Evolutionary conservation across 2,329 filamentous ascomycete species (phyloP).

Genomic region (Xylaria sp.): DNA sequence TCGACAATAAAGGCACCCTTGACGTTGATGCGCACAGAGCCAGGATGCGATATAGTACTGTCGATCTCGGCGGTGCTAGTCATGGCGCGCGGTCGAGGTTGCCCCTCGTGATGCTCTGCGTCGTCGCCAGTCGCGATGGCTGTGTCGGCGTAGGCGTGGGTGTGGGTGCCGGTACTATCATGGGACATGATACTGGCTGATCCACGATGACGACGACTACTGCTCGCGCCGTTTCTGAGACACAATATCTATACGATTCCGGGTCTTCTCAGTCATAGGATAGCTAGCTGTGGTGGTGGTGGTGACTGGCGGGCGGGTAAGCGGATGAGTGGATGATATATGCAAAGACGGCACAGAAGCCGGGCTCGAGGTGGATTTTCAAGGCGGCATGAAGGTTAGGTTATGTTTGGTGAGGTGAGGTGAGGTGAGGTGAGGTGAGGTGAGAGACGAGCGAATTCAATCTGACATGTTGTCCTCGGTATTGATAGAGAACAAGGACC

Average conservation of each 20-base stretch:
- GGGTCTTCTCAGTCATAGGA: constrained; percentile 13
- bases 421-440: too few relatives aligned
- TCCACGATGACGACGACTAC: neutral
- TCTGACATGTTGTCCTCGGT: too few relatives aligned
- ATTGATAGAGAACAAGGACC: neutral
- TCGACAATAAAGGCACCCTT: constrained; percentile 97
- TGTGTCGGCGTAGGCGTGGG: constrained; percentile 36
- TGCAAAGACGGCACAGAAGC: too few relatives aligned
- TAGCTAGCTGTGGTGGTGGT: neutral
- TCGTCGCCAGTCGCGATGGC: constrained; percentile 37
- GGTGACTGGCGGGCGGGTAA: too few relatives aligned
- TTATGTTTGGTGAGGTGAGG: too few relatives aligned
- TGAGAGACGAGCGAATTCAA: too few relatives aligned
- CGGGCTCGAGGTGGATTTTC: too few relatives aligned
- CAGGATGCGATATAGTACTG: constrained; percentile 70
- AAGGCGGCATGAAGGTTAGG: too few relatives aligned
- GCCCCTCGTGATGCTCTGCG: constrained; percentile 30
- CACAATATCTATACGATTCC: neutral
- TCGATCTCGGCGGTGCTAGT: constrained; percentile 69
- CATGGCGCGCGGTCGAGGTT: constrained; percentile 52
- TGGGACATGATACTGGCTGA: constrained; percentile 24
- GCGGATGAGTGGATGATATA: too few relatives aligned
- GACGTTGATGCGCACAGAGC: constrained; percentile 92
- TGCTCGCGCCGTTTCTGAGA: constrained; percentile 1
- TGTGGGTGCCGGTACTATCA: constrained; percentile 16